phyloP scores from a whole-genome alignment of 2,329 filamentous ascomycete species.

The Colletotrichum musae region DNA sequence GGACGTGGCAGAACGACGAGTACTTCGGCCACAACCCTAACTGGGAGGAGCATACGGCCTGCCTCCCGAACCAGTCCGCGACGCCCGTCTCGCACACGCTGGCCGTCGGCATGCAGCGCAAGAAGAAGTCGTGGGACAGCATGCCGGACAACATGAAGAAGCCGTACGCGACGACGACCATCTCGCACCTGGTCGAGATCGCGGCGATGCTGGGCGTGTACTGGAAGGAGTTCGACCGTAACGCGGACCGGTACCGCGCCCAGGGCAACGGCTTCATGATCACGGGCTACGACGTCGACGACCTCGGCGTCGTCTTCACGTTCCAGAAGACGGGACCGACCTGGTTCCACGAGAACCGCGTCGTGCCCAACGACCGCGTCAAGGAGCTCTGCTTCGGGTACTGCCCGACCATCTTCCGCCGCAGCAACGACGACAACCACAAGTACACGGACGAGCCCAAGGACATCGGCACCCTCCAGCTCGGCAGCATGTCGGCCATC shows the following conservation, averaged over 20 bases:
- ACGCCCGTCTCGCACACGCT: slow-evolving; percentile 14
- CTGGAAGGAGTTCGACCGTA: slow-evolving; percentile 58
- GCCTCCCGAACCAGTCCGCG: not conserved
- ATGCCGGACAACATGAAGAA: slow-evolving; percentile 42
- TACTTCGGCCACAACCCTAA: slow-evolving; percentile 24
- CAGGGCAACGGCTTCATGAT: slow-evolving; percentile 55
- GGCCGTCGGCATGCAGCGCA: slow-evolving; percentile 33
- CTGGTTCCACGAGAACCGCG: slow-evolving; percentile 51
- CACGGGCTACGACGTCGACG: slow-evolving; percentile 48
- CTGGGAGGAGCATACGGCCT: slow-evolving; percentile 24
- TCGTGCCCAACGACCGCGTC: slow-evolving; percentile 54
- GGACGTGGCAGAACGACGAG: slow-evolving; percentile 32
- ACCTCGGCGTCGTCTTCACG: slow-evolving; percentile 56
- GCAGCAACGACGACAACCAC: slow-evolving; percentile 20
- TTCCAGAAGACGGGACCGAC: slow-evolving; percentile 56
- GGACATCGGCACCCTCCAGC: slow-evolving; percentile 42
- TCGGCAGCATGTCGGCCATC: slow-evolving; percentile 48
- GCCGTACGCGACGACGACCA: slow-evolving; percentile 54
- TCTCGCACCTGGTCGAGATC: slow-evolving; percentile 54
- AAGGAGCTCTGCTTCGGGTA: slow-evolving; percentile 58
- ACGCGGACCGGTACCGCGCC: slow-evolving; percentile 52
- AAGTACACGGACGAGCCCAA: slow-evolving; percentile 43
- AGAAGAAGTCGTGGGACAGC: slow-evolving; percentile 39
- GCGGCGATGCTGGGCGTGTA: slow-evolving; percentile 55
- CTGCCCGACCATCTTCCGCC: slow-evolving; percentile 55